Evolutionary conservation across 129 eudicot genomes (phyloP), one percentile per base, ranked within the genome.

Genomic region (Arctium minus): DNA sequence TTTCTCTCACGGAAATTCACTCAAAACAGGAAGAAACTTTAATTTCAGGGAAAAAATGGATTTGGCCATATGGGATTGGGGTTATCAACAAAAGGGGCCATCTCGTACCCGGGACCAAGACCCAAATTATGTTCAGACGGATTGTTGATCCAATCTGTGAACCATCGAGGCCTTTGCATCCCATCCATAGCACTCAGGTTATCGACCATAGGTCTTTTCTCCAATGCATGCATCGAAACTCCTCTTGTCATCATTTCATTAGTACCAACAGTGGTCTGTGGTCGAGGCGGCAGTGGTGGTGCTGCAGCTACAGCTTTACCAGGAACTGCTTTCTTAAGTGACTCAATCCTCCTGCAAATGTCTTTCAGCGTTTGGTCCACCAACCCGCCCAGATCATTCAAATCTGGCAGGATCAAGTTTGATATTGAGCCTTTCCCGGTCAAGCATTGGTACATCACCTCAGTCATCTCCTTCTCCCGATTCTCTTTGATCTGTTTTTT

Each of bases 351-450:
- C 77, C 75, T 73, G 17, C 33, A 2, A 70, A 90, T 80, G 36
- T 90, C 90, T 70, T 84, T 82, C 70, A 90, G 37, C 18, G 85
- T 84, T 77, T 74, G 82, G 65, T 90, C 94, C 8, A 90, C 70
- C 84, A 86, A 1, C 86, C 87, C 81, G 11, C 27, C 27, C 27
- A 22, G 27, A 22, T 22, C 27, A 22, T 22, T 22, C 27, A 22
- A 22, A 22, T 22, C 27, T 22, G 27, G 27, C 27, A 22, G 27
- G 27, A 22, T 22, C 27, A 22, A 22, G 27, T 22, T 22, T 22
- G 27, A 22, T 22, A 22, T 22, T 22, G 27, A 22, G 27, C 27
- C 27, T 22, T 22, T 22, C 27, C 27, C 27, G 27, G 27, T 22
- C 27, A 22, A 22, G 27, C 27, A 22, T 22, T 22, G 27, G 27